Base-by-base conservation (phyloP, 805 yeast genomes). In the Cyberlindnera suaveolens region DNA sequence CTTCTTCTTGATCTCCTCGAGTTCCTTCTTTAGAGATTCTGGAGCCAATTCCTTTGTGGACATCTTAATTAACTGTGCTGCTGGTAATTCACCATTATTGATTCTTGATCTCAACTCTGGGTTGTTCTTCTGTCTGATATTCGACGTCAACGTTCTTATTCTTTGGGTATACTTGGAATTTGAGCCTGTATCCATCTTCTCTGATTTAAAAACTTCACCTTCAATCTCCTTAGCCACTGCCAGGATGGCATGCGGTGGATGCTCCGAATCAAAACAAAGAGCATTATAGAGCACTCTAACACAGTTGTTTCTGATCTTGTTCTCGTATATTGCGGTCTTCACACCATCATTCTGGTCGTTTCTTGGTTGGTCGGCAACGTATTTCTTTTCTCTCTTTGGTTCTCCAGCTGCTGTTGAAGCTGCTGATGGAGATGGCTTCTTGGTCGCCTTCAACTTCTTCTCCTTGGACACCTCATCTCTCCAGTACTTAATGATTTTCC, bases 1-100 rank as follows among this genome's bases (percentile, higher is more conserved):
- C 64, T 87, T 85, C 61, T 85, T 82, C 58, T 86, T 88, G 54
- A 93, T 75, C 56, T 84, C 80, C 57, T 88, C 95, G 52, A 90
- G 73, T 61, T 90, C 93, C 62, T 82, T 75, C 64, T 85, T 87
- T 54, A 93, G 74, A 30, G 87, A 80, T 57, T 86, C 96, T 4
- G 97, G 96, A 0, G 98, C 98, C 80, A 93, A 75, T 53, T 93
- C 99, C 58, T 83, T 87, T n/a, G 96, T 91, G 30, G 82, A 70
- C 95, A 95, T 90, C 31, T 65, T 74, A 38, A 84, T 82, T 52
- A 93, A 76, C 38, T 78, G 74, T 13, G 71, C 65, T 1, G 96
- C 80, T 29, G 72, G 51, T 35, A 93, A 72, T 43, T 78, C 82
- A n/a, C 87, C 85, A 18, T 70, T 64, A 17, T 82, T 73, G 31